Base-by-base conservation (phyloP, 495 filamentous ascomycete genomes). In the Xylaria longipes region DNA sequence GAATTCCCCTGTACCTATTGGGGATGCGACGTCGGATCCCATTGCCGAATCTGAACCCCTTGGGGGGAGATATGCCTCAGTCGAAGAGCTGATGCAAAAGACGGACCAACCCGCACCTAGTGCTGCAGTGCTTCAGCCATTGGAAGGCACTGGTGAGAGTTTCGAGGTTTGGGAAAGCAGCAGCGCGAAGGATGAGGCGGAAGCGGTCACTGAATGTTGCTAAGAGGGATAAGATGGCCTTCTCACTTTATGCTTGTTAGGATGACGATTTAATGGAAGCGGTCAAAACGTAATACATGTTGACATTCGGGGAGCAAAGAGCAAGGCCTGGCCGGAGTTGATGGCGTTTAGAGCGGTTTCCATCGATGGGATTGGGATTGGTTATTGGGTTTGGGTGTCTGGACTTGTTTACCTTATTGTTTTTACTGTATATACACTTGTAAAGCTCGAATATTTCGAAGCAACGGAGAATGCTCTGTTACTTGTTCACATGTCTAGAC, bases 81-180 rank as follows among this genome's bases (percentile, higher is more conserved):
- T 86, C 48, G 87, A 87, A 35, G 79, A 80, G n/a, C 72, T 89
- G 64, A 88, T 89, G 85, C 75, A 78, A 27, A 81, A 83, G 72
- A 73, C 75, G 31, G 78, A 81, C 6, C 75, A 79, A 7, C 69
- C 79, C 2, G 79, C 77, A 1, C 77, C 79, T 39, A 74, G 80
- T 57, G 85, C 86, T 0, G 84, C 82, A 3, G 70, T 85, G 12
- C 77, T 89, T 31, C 79, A 84, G 52, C 86, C 86, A 5, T 80
- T 89, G 22, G 86, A 87, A 56, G 85, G 84, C 31, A 82, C 85
- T 0, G 85, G 82, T 43, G 85, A 86, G 70, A 84, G 79, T 70
- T 89, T 88, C 76, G 87, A 91, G 79, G 83, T 92, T 33, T 91
- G 89, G 89, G 89, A 91, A 80, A 91, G 88, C 76, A 85, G 81